Base-by-base conservation (phyloP, 2,329 filamentous ascomycete species). In the Juglanconis sp. region DNA sequence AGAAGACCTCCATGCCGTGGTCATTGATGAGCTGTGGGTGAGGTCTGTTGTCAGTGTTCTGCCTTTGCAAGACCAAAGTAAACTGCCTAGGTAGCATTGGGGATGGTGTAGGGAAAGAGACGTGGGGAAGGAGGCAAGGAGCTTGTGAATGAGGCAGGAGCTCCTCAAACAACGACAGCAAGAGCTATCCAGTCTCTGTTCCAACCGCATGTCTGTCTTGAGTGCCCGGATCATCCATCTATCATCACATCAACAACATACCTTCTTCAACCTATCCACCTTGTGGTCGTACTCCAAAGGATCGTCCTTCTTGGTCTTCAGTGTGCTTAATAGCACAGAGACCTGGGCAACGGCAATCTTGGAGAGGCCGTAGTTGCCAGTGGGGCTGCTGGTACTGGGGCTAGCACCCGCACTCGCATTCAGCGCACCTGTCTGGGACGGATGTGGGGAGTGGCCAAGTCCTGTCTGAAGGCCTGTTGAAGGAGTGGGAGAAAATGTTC, bases 1-100 rank as follows among this genome's bases (percentile, higher is more conserved):
- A 88, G 75, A 93, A 97, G 73, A 97, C 92, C 83, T 99, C 96
- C 94, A 99, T 99, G 73, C 93, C 93, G 92, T 96, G 89, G 71
- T 94, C 93, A 86, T 96, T 89, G 79, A 98, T 89, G 74, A 98
- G 87, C 91, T 96, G 66, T n/a, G 64, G 40, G 53, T 40, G 4
- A 32, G 17, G 46, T 34, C 42, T 36, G 62, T 30, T 9, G 46
- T 50, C n/a, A 57, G 46, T 35, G 31, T 24, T 24, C 24, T 24
- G 24, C 2, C 24, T 24, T 24, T 24, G 24, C 24, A 24, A 24
- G 24, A 24, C 24, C 24, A 24, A 24, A 24, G 24, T 24, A 24
- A 24, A 24, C 24, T 24, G 24, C 24, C 24, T 24, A 32, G 31
- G 47, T 15, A 24, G 47, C 13, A 32, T 30, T 50, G 32, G 31